Evolutionary conservation across 306 rosid genomes (phyloP).

Genomic region (Vigna nakashimae): DNA sequence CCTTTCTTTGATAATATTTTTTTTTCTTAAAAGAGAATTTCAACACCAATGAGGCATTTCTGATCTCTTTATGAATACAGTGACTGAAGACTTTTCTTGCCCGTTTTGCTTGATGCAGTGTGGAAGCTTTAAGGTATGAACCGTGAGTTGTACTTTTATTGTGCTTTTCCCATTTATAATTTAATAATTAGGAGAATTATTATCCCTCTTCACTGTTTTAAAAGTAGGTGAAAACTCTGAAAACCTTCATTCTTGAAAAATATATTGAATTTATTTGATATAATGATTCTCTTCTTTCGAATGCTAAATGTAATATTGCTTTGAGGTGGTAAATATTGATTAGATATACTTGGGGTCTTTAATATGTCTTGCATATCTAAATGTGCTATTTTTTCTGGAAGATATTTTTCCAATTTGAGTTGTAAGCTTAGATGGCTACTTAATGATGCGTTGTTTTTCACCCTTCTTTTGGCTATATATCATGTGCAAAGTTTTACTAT

Average conservation of each 20-base stretch:
- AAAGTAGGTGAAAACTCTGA: slow-evolving; percentile 23
- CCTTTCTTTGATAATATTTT: not conserved
- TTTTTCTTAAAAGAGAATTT: not conserved
- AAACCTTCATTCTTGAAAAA: slow-evolving; percentile 10
- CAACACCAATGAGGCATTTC: slow-evolving; percentile 37
- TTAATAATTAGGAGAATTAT: slow-evolving; percentile 32
- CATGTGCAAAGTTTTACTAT: slow-evolving; percentile 7
- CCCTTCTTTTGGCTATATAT: slow-evolving; percentile 26
- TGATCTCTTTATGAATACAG: slow-evolving; percentile 59
- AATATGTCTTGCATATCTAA: slow-evolving; percentile 10
- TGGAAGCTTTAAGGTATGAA: slow-evolving; percentile 85
- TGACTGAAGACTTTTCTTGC: slow-evolving; percentile 89
- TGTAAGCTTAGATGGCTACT: slow-evolving; percentile 14
- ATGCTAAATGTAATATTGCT: slow-evolving; percentile 12
- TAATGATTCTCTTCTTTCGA: slow-evolving; percentile 14
- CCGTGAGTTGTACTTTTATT: slow-evolving; percentile 29
- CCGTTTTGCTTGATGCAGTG: slow-evolving; percentile 96
- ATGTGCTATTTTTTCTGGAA: not conserved
- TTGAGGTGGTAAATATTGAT: slow-evolving; percentile 26
- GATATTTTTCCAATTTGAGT: slow-evolving; percentile 26
- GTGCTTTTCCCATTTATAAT: slow-evolving; percentile 22
- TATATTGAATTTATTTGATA: slow-evolving; percentile 21
- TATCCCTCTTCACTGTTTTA: slow-evolving; percentile 29
- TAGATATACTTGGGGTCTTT: not conserved
- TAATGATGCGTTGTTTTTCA: slow-evolving; percentile 27